Evolutionary conservation across 164 flowering plant genomes (phyloP).

Genomic region (Protea cynaroides): DNA sequence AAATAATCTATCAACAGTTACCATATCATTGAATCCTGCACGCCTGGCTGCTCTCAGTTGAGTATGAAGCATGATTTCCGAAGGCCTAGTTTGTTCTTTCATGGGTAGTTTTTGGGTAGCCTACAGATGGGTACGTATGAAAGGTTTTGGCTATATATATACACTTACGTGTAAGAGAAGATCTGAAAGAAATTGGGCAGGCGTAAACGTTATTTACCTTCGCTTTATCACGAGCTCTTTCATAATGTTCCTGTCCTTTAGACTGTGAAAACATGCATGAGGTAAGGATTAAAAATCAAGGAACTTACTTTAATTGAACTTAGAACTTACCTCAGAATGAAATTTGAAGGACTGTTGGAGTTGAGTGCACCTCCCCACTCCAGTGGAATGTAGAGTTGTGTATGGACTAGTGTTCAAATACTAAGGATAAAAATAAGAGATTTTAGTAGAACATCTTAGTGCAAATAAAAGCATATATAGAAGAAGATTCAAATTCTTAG

Average conservation of each 20-base stretch:
- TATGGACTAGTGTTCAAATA: constrained; percentile 20
- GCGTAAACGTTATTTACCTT: constrained; percentile 15
- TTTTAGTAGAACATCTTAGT: too few species aligned
- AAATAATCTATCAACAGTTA: constrained; percentile 11
- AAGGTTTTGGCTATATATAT: not conserved
- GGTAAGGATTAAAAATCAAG: not conserved
- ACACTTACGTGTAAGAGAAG: not conserved
- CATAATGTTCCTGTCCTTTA: constrained; percentile 25
- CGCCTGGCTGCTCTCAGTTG: constrained; percentile 58
- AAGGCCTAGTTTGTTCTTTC: constrained; percentile 56
- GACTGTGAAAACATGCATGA: constrained; percentile 15
- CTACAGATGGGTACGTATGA: constrained; percentile 15
- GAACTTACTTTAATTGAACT: not conserved
- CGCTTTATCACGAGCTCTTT: constrained; percentile 16
- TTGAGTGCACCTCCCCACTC: constrained; percentile 17
- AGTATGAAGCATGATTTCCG: constrained; percentile 58
- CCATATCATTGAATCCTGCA: constrained; percentile 61
- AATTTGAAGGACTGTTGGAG: constrained; percentile 6
- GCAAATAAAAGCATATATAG: not conserved
- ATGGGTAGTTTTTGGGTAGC: constrained; percentile 29
- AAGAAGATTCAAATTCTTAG: not conserved
- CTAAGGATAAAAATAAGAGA: constrained; percentile 8
- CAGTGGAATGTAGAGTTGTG: constrained; percentile 19
- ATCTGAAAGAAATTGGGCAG: not conserved
- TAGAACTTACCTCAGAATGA: constrained; percentile 9